A percentile compares a stretch with the other conserved stretches of the same genome.
Evolutionary conservation across 352 stramenopile species (phyloP).

Genomic region (Phytophthora quininea): DNA sequence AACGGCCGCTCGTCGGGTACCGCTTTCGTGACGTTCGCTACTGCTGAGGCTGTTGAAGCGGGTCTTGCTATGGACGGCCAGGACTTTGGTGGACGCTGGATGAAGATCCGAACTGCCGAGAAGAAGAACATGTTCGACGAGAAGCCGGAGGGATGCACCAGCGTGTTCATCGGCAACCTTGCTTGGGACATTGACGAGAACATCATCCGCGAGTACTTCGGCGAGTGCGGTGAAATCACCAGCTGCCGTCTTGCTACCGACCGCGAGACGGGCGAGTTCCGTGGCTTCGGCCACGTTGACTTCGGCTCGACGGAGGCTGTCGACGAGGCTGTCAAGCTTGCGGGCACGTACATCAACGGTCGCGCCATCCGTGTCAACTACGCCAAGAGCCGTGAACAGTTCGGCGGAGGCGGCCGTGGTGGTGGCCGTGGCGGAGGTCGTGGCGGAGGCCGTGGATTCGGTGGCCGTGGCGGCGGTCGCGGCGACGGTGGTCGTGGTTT

Average conservation of each 20-base stretch:
- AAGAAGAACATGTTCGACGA: conserved; percentile 88
- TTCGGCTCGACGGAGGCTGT: conserved; percentile 95
- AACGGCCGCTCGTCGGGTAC: conserved; percentile 93
- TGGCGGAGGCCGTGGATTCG: conserved; percentile 65
- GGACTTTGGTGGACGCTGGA: conserved; percentile 94
- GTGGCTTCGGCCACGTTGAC: conserved; percentile 98
- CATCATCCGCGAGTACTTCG: conserved; percentile 92
- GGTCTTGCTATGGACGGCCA: conserved; percentile 93
- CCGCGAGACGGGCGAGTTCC: conserved; percentile 97
- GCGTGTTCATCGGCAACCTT: conserved; percentile 98
- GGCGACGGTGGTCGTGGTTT: conserved; percentile 51
- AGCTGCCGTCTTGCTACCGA: conserved; percentile 95
- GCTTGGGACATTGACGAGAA: conserved; percentile 97
- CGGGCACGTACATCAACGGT: conserved; percentile 92
- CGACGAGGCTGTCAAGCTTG: conserved; percentile 91
- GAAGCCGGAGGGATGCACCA: conserved; percentile 95
- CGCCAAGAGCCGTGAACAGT: conserved; percentile 78
- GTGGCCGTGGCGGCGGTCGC: conserved; percentile 53
- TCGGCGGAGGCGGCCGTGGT: conserved; percentile 39
- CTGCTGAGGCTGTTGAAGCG: conserved; percentile 67
- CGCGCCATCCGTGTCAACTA: conserved; percentile 96
- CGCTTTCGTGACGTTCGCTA: conserved; percentile 95
- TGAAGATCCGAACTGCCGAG: conserved; percentile 93
- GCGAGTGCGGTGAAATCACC: conserved; percentile 94
- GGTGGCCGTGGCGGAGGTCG: conserved; percentile 44